phyloP scores from a whole-genome alignment of 2,329 filamentous ascomycete genomes.

The Penicillium sp. region DNA sequence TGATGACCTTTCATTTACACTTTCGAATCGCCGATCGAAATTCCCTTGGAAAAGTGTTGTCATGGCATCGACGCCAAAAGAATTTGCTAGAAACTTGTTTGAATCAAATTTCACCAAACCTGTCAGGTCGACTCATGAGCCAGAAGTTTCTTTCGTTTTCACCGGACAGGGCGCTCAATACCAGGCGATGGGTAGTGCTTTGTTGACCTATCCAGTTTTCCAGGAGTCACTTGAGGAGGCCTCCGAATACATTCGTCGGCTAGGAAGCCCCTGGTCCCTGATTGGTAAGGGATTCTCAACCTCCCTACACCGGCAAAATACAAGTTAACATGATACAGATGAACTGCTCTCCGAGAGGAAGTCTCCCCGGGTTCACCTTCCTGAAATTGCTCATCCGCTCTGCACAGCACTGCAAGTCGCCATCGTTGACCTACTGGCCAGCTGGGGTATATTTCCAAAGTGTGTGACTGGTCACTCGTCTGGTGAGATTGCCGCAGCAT shows the following conservation, averaged over 20 bases:
- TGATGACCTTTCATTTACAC: slow-evolving; percentile 23
- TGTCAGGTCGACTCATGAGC: slow-evolving; percentile 1
- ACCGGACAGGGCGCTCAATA: slow-evolving; percentile 42
- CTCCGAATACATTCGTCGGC: slow-evolving; percentile 19
- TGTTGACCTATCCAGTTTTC: slow-evolving; percentile 25
- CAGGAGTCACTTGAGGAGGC: slow-evolving; percentile 21
- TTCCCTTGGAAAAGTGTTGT: slow-evolving; percentile 21
- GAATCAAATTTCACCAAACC: slow-evolving; percentile 13
- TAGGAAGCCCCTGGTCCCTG: slow-evolving; percentile 26
- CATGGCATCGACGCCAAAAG: slow-evolving; percentile 10
- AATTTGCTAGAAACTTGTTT: slow-evolving; percentile 16
- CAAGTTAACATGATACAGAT: slow-evolving; percentile 14
- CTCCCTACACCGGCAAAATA: background rate
- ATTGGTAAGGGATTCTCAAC: slow-evolving; percentile 12
- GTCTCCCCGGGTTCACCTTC: slow-evolving; percentile 21
- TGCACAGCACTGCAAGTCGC: slow-evolving; percentile 33
- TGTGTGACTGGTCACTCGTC: slow-evolving; percentile 31
- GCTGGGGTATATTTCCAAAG: slow-evolving; percentile 23
- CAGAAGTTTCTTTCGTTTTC: slow-evolving; percentile 35
- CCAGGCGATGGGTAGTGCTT: slow-evolving; percentile 33
- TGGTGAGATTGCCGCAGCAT: slow-evolving; percentile 45
- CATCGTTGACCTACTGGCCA: slow-evolving; percentile 28
- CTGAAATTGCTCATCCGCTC: slow-evolving; percentile 29
- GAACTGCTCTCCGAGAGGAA: slow-evolving; percentile 23
- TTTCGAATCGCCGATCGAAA: slow-evolving; percentile 15